Conservation (phyloP, 352 stramenopile species). For the Globisporangium splendens region DNA sequence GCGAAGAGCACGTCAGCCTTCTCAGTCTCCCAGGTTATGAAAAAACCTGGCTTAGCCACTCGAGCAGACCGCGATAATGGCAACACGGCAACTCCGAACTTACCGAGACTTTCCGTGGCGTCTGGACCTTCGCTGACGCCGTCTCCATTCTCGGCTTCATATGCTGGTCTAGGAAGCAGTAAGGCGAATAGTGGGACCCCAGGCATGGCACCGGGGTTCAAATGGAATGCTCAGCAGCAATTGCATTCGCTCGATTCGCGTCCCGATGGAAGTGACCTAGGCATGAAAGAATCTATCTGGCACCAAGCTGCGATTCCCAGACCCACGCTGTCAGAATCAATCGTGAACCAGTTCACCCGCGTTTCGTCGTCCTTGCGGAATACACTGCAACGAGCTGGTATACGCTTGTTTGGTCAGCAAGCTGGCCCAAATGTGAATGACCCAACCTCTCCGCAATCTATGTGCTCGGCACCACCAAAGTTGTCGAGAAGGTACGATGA, state of each 20-base stretch:
- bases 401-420: constrained; percentile 21
- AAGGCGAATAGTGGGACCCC: constrained; percentile 2
- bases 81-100: constrained; percentile 22
- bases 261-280: constrained; percentile 18
- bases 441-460: constrained; percentile 45
- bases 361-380: constrained; percentile 37
- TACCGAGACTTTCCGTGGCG: constrained; percentile 23
- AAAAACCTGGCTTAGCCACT: neutral
- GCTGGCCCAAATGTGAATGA: constrained; percentile 6
- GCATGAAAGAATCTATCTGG: constrained; percentile 35
- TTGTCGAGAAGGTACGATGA: constrained; percentile 42
- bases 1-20: constrained; percentile 7
- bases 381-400: constrained; percentile 27
- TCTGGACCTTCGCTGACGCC: constrained; percentile 18
- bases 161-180: constrained; percentile 6
- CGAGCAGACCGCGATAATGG: neutral
- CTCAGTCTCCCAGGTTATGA: neutral
- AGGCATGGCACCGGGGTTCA: constrained; percentile 5
- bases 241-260: constrained; percentile 8
- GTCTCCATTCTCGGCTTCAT: constrained; percentile 19
- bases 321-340: constrained; percentile 11
- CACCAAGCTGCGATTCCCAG: constrained; percentile 14
- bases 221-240: constrained; percentile 15
- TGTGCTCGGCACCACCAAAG: constrained; percentile 31
- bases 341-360: constrained; percentile 33